phyloP scores from a whole-genome alignment of 768 basidiomycete species.

The Leccinum subtestaceum region DNA sequence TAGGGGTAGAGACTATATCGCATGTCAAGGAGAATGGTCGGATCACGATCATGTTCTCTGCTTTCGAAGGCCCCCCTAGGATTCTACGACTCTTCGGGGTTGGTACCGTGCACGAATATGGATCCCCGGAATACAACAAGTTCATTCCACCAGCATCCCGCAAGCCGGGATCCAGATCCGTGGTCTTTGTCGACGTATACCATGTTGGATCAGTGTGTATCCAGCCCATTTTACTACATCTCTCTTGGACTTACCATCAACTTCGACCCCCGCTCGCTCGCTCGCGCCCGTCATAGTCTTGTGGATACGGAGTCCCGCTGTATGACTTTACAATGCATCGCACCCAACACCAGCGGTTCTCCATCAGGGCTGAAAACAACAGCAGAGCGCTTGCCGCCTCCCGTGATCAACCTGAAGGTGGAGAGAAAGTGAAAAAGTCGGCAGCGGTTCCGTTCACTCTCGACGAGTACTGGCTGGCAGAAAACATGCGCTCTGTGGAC shows the following conservation, averaged over 20 bases:
- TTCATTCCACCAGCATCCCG: conserved; percentile 49
- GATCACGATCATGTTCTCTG: conserved; percentile 60
- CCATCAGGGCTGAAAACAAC: conserved; percentile 37
- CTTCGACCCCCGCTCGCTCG: no score
- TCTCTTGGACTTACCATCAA: background rate
- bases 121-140: conserved; percentile 55
- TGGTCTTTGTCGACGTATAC: conserved; percentile 58
- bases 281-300: conserved; percentile 43
- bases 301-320: conserved; percentile 62
- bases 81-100: conserved; percentile 57
- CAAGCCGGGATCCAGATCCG: conserved; percentile 56
- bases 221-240: background rate
- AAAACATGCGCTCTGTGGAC: conserved; percentile 55
- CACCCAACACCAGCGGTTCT: conserved; percentile 42
- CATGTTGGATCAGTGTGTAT: conserved; percentile 48
- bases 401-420: background rate
- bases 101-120: conserved; percentile 61
- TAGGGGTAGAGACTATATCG: conserved; percentile 59
- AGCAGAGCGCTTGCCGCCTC: conserved; percentile 32
- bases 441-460: conserved; percentile 37
- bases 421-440: background rate
- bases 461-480: conserved; percentile 48
- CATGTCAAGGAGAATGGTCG: conserved; percentile 63
- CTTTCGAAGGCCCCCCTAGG: conserved; percentile 59
- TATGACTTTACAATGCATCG: conserved; percentile 60